Conservation (phyloP, 257 asterid species). For the Coffea eugenioides region DNA sequence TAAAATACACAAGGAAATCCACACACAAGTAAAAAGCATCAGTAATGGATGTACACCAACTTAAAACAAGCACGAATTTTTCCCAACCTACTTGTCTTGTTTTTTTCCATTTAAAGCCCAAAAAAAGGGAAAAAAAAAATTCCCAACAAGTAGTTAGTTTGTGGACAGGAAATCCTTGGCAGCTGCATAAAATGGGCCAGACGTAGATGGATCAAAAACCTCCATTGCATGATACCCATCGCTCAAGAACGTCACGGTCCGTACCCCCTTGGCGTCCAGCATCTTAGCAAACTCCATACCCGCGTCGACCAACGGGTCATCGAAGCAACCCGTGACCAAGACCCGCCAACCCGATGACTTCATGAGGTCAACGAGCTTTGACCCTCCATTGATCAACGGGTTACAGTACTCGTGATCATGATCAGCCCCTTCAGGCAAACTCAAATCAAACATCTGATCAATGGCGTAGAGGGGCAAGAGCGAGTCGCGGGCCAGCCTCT, state of each 20-base stretch:
- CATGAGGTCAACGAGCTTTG: constrained; percentile 19
- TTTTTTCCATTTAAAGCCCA: too few species aligned
- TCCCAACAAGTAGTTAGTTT: too few species aligned
- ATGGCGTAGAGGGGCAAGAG: constrained; percentile 16
- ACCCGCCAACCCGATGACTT: constrained; percentile 19
- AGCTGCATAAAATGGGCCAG: constrained; percentile 22
- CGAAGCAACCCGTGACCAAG: constrained; percentile 24
- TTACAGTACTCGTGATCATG: constrained; percentile 33
- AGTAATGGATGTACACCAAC: too few species aligned
- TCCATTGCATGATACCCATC: constrained; percentile 49
- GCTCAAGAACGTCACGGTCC: constrained; percentile 17
- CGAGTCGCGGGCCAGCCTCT: constrained; percentile 16
- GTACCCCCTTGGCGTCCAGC: constrained; percentile 35
- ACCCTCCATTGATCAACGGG: constrained; percentile 25
- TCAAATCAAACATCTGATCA: constrained; percentile 26
- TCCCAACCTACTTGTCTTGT: too few species aligned
- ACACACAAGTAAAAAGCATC: too few species aligned
- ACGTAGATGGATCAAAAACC: constrained; percentile 29
- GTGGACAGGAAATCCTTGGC: constrained; percentile 21
- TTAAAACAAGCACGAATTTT: too few species aligned
- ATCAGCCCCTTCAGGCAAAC: constrained; percentile 27
- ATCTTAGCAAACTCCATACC: constrained; percentile 25
- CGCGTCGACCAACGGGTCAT: constrained; percentile 32
- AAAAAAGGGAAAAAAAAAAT: too few species aligned
- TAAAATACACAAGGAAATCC: too few species aligned